phyloP scores from a whole-genome alignment of 805 yeast species.

The Wickerhamiella occidentalis region DNA sequence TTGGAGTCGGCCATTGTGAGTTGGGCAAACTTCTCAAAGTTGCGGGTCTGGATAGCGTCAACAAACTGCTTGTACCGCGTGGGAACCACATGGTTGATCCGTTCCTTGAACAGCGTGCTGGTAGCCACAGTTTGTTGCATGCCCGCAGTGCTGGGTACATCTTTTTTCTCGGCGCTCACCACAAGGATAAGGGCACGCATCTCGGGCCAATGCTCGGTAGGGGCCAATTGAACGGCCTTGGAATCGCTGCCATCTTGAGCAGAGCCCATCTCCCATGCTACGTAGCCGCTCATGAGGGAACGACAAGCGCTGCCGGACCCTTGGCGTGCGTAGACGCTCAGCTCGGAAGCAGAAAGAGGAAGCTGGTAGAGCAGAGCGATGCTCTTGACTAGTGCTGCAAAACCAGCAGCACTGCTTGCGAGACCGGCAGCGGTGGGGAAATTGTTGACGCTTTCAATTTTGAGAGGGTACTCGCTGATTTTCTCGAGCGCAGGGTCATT shows the following conservation, averaged over 20 bases:
- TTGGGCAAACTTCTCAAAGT: conserved; percentile 72
- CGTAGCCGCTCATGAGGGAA: conserved; percentile 93
- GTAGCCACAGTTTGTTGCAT: conserved; percentile 93
- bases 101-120: conserved; percentile 70
- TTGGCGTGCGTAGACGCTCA: conserved; percentile 89
- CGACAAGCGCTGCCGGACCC: conserved; percentile 99
- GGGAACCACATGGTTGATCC: conserved; percentile 78
- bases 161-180: conserved; percentile 87
- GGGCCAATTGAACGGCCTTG: conserved; percentile 84
- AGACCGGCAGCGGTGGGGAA: conserved; percentile 99
- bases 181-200: conserved; percentile 89
- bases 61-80: conserved; percentile 73
- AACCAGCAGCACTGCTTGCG: conserved; percentile 97
- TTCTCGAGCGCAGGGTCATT: conserved; percentile 42
- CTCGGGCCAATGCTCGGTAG: conserved; percentile 75
- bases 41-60: conserved; percentile 53
- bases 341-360: conserved; percentile 73
- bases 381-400: conserved; percentile 89
- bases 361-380: conserved; percentile 73
- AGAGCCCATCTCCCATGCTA: conserved; percentile 97
- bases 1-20: conserved; percentile 94
- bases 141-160: conserved; percentile 87
- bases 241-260: conserved; percentile 75
- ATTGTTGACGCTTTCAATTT: conserved; percentile 84
- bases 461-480: conserved; percentile 42